Base-by-base conservation (phyloP, 23 red algal species). In the Gracilaria gracilis region DNA sequence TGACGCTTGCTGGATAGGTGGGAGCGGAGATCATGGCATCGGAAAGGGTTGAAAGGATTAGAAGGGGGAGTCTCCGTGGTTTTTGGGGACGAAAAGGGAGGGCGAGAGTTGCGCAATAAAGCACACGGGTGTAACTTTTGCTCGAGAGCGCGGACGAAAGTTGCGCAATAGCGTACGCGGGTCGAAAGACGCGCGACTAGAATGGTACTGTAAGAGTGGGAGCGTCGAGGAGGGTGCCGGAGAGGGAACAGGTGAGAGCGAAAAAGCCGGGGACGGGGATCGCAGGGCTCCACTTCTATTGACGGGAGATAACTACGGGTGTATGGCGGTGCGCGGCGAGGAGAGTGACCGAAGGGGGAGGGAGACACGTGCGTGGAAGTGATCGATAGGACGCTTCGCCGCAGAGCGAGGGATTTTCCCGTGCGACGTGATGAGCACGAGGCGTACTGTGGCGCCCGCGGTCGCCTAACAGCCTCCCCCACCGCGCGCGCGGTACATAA, bases 341-440 rank as follows among this genome's bases (percentile, higher is more conserved):
- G 66, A 40, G 31, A 24, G 28, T 24, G 17, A 31, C 28, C 4
- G 9, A 24, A 12, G 66, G 31, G 37, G 61, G 61, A 9, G 35
- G 28, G 25, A 3, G 25, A 8, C 28, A 25, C 65, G 65, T 15
- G 54, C 54, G 65, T 16, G 65, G 24, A 34, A 4, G 65, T 25
- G 17, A 9, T 28, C 65, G 65, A 70, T 9, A 70, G 65, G 65
- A 3, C 28, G 28, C 65, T 28, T 4, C n/a, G 69, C 15, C 14
- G 69, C 11, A 8, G 69, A 36, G 69, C 12, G 69, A 17, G 36
- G 39, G 17, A 36, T 65, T 65, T 31, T 27, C 61, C 2, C 61
- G 61, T 24, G 61, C 54, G 54, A 65, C 61, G 61, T 65, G 61
- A 65, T 65, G 61, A 65, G 61, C 61, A 65, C 61, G 61, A 24